A percentile compares a stretch with the other conserved stretches of the same genome.
Evolutionary conservation across 768 basidiomycete species (phyloP).

Genomic region (Lentinus tigrinus): DNA sequence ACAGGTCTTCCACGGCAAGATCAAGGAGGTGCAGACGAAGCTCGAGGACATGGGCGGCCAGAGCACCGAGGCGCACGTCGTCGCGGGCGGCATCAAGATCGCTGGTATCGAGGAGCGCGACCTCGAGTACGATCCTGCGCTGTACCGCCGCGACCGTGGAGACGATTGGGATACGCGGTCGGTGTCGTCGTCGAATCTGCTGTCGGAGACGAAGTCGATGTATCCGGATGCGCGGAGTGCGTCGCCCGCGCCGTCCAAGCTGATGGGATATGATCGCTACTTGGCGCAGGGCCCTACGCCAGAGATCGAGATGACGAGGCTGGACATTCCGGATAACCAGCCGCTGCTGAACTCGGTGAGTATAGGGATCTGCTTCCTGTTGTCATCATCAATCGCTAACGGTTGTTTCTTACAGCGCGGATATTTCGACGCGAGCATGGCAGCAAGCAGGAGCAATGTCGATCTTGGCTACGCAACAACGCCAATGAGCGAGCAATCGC

Average conservation of each 20-base stretch:
- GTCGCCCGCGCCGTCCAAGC: constrained; percentile 38
- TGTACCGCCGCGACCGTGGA: constrained; percentile 79
- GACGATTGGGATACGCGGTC: constrained; percentile 91
- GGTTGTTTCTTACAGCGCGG: background rate
- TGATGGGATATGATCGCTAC: constrained; percentile 54
- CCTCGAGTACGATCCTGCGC: constrained; percentile 76
- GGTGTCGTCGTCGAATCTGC: constrained; percentile 56
- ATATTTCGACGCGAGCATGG: constrained; percentile 22
- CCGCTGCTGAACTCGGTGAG: constrained; percentile 46
- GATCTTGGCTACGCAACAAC: constrained; percentile 34
- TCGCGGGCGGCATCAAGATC: constrained; percentile 80
- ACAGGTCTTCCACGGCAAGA: constrained; percentile 76
- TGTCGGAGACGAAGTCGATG: constrained; percentile 42
- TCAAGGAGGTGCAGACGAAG: constrained; percentile 60
- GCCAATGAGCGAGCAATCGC: constrained; percentile 26
- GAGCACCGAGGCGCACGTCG: constrained; percentile 69
- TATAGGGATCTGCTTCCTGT: background rate
- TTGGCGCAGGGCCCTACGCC: constrained; percentile 46
- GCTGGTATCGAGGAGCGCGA: constrained; percentile 79
- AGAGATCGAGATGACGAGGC: constrained; percentile 53
- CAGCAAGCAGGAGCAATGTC: constrained; percentile 20
- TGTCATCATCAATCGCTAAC: no score
- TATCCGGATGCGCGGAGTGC: constrained; percentile 39
- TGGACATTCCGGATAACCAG: constrained; percentile 53
- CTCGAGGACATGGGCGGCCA: constrained; percentile 78